phyloP scores from a whole-genome alignment of 1,139 yeast species.

The Spencermartinsiella ligniputridi region DNA sequence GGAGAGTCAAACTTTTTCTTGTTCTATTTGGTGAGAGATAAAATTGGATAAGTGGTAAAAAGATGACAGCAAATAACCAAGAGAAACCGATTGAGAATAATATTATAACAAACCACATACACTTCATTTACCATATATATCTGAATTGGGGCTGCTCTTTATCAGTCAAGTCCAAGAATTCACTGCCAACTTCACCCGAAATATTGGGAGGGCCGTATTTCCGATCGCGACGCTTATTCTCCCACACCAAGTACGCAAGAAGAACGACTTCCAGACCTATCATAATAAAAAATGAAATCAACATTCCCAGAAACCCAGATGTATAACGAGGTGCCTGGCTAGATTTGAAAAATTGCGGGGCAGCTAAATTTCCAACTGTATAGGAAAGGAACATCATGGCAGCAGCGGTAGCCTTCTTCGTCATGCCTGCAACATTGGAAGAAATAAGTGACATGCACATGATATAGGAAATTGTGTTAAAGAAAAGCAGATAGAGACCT shows the following conservation, averaged over 20 bases:
- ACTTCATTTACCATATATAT: conserved; percentile 16
- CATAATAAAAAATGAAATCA: neutral
- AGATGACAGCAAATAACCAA: too few species aligned
- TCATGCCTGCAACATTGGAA: conserved; percentile 61
- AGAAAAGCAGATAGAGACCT: conserved; percentile 6
- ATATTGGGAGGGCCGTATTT: too few species aligned
- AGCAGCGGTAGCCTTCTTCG: conserved; percentile 57
- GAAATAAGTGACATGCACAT: conserved; percentile 30
- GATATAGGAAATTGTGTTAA: conserved; percentile 15
- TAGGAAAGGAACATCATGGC: conserved; percentile 58
- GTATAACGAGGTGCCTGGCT: conserved; percentile 47
- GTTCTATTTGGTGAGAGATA: too few species aligned
- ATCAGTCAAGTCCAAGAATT: conserved; percentile 55
- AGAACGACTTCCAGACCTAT: neutral
- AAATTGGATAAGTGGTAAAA: too few species aligned
- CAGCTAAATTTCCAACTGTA: conserved; percentile 51
- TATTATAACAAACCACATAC: too few species aligned
- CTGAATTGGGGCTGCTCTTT: conserved; percentile 50
- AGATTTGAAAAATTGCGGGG: conserved; percentile 47
- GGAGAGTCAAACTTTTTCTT: too few species aligned
- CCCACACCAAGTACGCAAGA: conserved; percentile 1
- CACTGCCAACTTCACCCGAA: conserved; percentile 3
- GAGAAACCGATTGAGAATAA: too few species aligned
- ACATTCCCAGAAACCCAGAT: conserved; percentile 32
- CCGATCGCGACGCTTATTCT: conserved; percentile 5